Percentiles rank a stretch among this genome's conserved stretches.
Evolutionary conservation across 768 basidiomycete species (phyloP).

Genomic region (Favolaschia claudopus): DNA sequence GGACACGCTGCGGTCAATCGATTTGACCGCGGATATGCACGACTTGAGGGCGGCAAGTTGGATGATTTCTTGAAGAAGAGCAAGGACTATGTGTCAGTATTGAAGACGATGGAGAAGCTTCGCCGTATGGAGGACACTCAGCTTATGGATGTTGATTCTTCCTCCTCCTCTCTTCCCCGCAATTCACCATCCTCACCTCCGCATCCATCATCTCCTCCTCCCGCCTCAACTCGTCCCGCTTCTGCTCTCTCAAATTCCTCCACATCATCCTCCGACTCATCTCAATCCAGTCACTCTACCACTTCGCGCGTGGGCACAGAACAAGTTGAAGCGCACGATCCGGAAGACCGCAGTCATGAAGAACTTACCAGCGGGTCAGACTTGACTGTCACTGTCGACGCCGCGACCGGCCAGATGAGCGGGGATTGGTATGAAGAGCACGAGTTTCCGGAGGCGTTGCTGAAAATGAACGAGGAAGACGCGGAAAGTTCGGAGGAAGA

Average conservation of each 20-base stretch:
- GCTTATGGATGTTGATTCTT: too few species aligned
- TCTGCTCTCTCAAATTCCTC: too few species aligned
- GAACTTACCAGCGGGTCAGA: background rate
- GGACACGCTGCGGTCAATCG: conserved; percentile 24
- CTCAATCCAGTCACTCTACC: too few species aligned
- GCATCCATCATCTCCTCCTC: too few species aligned
- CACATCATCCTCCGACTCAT: too few species aligned
- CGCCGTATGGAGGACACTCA: too few species aligned
- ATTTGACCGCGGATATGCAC: conserved; percentile 19
- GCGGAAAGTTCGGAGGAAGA: too few species aligned
- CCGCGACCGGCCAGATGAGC: background rate
- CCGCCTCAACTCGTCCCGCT: too few species aligned
- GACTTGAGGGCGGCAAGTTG: conserved; percentile 15
- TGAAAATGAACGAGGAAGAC: too few species aligned
- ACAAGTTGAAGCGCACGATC: conserved; percentile 11
- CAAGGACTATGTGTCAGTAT: conserved; percentile 15
- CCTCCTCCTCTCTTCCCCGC: too few species aligned
- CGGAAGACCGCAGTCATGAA: background rate
- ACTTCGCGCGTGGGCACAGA: too few species aligned
- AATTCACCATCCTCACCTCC: too few species aligned
- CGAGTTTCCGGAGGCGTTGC: background rate
- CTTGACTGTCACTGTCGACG: background rate
- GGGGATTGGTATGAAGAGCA: background rate
- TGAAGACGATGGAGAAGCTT: conserved; percentile 26
- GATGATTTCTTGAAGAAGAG: background rate